Percentiles rank a stretch among this genome's conserved stretches.
Conservation (phyloP, 306 rosid species). For the Ochetophila trinervis region DNA sequence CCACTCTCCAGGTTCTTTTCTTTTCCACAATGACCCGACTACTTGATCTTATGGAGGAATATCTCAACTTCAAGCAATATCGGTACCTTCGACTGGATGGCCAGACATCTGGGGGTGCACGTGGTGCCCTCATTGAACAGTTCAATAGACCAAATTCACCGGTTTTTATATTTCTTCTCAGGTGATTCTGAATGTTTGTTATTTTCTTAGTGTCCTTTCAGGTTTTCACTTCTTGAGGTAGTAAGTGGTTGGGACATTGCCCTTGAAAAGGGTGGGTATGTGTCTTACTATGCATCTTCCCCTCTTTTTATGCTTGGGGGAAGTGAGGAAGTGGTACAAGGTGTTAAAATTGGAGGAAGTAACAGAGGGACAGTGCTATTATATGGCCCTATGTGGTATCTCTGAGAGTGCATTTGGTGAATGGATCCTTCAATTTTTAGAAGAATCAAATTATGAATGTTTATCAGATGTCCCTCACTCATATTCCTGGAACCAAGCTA, state of each 20-base stretch:
- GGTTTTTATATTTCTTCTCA: conserved; percentile 83
- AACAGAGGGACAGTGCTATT: not conserved
- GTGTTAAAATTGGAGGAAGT: not conserved
- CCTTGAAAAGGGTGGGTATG: not conserved
- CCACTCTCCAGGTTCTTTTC: conserved; percentile 80
- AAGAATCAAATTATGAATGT: not conserved
- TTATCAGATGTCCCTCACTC: not conserved
- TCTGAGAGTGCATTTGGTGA: not conserved
- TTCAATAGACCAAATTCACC: conserved; percentile 81
- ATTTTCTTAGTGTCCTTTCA: not conserved
- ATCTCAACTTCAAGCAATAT: conserved; percentile 75
- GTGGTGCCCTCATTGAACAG: conserved; percentile 87
- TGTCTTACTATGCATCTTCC: no score
- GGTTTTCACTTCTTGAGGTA: not conserved
- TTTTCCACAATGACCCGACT: conserved; percentile 99
- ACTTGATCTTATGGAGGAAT: conserved; percentile 99
- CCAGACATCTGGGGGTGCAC: conserved; percentile 94
- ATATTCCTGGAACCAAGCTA: not conserved
- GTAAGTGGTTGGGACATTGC: not conserved
- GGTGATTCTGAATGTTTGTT: conserved; percentile 44
- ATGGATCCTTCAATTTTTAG: not conserved
- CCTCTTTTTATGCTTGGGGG: not conserved
- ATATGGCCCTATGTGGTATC: not conserved
- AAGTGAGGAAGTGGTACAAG: no score
- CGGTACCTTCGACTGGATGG: conserved; percentile 94